Evolutionary conservation across 257 asterid species (phyloP), one percentile per base, ranked within the genome.

Genomic region (Nicotiana sylvestris): DNA sequence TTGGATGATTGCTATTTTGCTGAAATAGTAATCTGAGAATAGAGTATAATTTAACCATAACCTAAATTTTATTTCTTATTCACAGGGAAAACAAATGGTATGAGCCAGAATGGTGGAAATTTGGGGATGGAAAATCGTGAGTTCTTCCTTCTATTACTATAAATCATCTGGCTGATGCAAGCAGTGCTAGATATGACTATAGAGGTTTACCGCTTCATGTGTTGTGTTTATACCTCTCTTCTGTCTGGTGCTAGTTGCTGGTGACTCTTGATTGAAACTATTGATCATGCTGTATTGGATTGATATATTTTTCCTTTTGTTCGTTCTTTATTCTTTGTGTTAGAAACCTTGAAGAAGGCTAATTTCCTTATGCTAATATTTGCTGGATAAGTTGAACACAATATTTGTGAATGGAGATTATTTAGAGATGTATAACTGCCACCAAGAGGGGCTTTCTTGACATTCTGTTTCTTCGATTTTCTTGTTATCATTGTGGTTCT

Each of bases 61-160:
- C 70, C 56, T 32, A 2, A 69, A 46, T 57, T 77, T 53, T 81
- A 39, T 80, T 83, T 37, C 51, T 76, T 69, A 77, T 86, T 49
- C 81, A 70, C 91, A 95, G 99, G 92, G 86, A 84, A 81, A 87
- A 90, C 60, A 95, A 89, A 90, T 95, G 99, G 99, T 92, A 92
- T 76, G 99, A 95, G 85, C 97, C 97, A 9, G 99, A 95, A 78
- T 95, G 97, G 97, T 95, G 99, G 99, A 95, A 95, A 87, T 95
- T 95, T 81, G 97, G 99, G 68, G 99, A 95, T 85, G 93, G 97
- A 62, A 95, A 95, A 88, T 89, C 95, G 99, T 92, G 90, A 92
- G 98, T 90, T 56, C 68, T 78, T 66, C 15, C 77, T 60, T 32
- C 58, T 81, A 46, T 69, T 25, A 74, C 25, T 85, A 68, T 43